Base-by-base conservation (phyloP, 768 basidiomycete species). In the Kwoniella shandongensis region DNA sequence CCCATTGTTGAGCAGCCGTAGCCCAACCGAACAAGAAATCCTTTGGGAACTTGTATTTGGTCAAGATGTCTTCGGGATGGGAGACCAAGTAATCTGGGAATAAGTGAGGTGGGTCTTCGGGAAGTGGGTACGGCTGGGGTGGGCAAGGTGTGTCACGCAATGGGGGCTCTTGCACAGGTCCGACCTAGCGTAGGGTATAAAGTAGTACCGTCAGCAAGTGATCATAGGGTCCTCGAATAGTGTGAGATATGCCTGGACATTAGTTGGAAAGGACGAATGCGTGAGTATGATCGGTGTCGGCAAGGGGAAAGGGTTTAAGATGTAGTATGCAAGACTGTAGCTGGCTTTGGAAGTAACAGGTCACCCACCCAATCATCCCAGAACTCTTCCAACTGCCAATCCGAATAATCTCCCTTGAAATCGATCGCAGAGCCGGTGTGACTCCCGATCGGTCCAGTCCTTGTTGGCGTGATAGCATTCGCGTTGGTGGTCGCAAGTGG, bases 21-120 rank as follows among this genome's bases (percentile, higher is more conserved):
- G 81, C 81, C 11, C 82, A 81, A 25, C 82, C 82, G 59, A 82
- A 82, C 41, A 79, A 75, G 71, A 83, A 83, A 0, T 77, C 80
- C 20, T 78, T 67, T 0, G 82, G 82, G 17, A 82, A 75, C 51
- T 78, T 80, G 50, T 81, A 72, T 25, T 78, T 68, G 2, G 81
- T 79, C 27, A 82, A 69, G 27, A 82, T 76, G 50, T 80, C 72
- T 44, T 79, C 77, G 1, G 82, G 81, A n/a, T 40, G 41, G 38
- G 45, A 30, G 11, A 27, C 7, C 20, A 54, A 41, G 44, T 56
- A 61, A 13, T 56, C 54, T 29, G 60, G 60, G 25, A 54, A 61
- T 20, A 61, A 41, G 8, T 49, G 20, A 10, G 60, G 60, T 3
- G 60, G 60, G 25, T 47, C 40, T 12, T 48, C 49, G 2, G 54